Conservation (phyloP, 208 protist genomes). For the Trypanosoma cruzi region DNA sequence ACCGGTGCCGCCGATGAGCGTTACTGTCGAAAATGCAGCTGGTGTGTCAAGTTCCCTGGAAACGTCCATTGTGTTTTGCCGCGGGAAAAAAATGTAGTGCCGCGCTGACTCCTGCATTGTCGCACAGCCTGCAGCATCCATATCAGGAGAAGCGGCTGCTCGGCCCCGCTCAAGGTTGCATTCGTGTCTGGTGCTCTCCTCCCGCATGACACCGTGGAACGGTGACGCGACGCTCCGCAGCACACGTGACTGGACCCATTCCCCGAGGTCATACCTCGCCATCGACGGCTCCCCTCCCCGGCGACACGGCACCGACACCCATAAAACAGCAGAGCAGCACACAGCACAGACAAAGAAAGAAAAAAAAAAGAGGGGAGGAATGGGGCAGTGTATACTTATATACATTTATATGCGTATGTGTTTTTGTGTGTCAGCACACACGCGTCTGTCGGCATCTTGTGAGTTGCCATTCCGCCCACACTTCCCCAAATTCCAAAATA, state of each 20-base stretch:
- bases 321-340: background rate
- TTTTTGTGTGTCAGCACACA: background rate
- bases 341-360: background rate
- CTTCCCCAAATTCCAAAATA: background rate
- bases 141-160: background rate
- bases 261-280: constrained; percentile 16
- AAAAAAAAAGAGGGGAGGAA: background rate
- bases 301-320: background rate
- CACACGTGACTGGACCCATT: constrained; percentile 45
- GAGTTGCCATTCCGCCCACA: background rate
- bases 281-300: background rate
- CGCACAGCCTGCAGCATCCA: background rate
- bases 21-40: constrained; percentile 29
- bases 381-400: background rate
- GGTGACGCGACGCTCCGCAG: constrained; percentile 41
- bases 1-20: constrained; percentile 51
- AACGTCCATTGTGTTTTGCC: constrained; percentile 31
- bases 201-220: constrained; percentile 68
- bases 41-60: constrained; percentile 7
- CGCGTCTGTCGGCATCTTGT: background rate
- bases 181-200: constrained; percentile 61
- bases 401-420: too few relatives aligned
- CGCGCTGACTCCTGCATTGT: constrained; percentile 8
- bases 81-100: constrained; percentile 47
- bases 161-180: constrained; percentile 3